Evolutionary conservation across 106 monocot species (phyloP), one percentile per base, ranked within the genome.

Genomic region (Acorus gramineus): DNA sequence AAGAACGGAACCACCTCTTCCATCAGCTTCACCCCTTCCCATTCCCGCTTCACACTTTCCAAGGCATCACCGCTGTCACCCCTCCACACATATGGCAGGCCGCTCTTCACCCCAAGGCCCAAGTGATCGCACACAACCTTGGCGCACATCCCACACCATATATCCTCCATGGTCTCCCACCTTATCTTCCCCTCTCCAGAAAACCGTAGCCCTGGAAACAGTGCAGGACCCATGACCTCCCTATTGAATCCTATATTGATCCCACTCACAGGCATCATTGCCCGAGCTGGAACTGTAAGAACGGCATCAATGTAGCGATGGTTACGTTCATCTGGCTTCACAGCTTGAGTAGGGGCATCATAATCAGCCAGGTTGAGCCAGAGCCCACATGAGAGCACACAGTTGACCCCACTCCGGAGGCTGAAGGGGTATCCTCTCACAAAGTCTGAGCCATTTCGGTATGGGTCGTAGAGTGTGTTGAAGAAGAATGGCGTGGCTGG

Each of bases 371-470:
- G 4, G 49, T 93, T 80, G 43, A 93, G 82, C 87, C 87, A 93
- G 42, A 89, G 75, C 5, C 94, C 89, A 53, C 84, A 84, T 3
- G 94, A 94, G 43, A 89, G 43, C 45, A 68, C 70, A 56, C 86
- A 89, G 1, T 79, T 79, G 5, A 86, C 89, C 4, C 94, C 94
- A 9, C 4, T 60, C 5, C 94, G 72, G 13, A 89, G 64, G 56
- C 94, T 86, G 65, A 94, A 94, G 10, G 86, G 94, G 64, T 94
- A 94, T 7, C 94, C 94, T 11, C 94, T 81, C 51, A 94, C 89
- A 63, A 94, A 94, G 52, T 94, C 94, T 5, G 89, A 55, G 48
- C 94, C 94, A 4, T 64, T 5, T 2, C 77, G 75, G 60, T 73
- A 94, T 0, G 94, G 94, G 49, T 94, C 93, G 46, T 94, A 94